These are phyloP conservation scores for Trematosphaeria pertusa DNA, from an alignment of 2,329 filamentous ascomycete species.

Conservation along the genomic window DNA sequence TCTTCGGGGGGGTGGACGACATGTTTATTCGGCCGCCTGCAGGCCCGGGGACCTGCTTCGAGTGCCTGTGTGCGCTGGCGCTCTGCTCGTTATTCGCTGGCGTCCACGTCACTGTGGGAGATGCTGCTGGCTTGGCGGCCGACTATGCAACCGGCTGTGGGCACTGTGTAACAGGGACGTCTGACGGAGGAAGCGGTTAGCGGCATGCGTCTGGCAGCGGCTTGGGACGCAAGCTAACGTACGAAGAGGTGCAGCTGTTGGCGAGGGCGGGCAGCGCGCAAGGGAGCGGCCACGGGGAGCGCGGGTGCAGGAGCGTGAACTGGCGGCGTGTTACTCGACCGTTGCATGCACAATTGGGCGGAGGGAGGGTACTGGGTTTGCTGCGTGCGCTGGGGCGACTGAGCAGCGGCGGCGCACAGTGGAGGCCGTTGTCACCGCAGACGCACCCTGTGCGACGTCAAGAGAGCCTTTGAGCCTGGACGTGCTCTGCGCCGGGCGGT, in stretches of 20 bases:
- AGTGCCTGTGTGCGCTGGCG: constrained; percentile 58
- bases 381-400: neutral
- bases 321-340: constrained; percentile 17
- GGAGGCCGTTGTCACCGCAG: constrained; percentile 19
- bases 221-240: constrained; percentile 29
- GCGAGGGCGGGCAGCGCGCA: constrained; percentile 18
- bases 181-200: constrained; percentile 40
- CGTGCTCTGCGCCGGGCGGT: constrained; percentile 13
- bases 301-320: constrained; percentile 11
- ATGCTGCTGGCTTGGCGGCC: constrained; percentile 42
- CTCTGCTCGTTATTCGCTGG: constrained; percentile 45
- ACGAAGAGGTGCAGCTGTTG: constrained; percentile 15
- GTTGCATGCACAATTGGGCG: constrained; percentile 15
- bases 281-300: constrained; percentile 17
- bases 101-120: constrained; percentile 48
- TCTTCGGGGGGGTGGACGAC: constrained; percentile 93
- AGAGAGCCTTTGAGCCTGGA: constrained; percentile 9
- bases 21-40: constrained; percentile 78
- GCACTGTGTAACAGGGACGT: constrained; percentile 37
- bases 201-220: constrained; percentile 35
- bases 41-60: constrained; percentile 44
- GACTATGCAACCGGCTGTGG: constrained; percentile 36
- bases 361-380: neutral
- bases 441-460: constrained; percentile 20
- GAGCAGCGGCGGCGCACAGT: constrained; percentile 1